Evolutionary conservation across 495 filamentous ascomycete genomes (phyloP).

Genomic region (Hamigera avellanea): DNA sequence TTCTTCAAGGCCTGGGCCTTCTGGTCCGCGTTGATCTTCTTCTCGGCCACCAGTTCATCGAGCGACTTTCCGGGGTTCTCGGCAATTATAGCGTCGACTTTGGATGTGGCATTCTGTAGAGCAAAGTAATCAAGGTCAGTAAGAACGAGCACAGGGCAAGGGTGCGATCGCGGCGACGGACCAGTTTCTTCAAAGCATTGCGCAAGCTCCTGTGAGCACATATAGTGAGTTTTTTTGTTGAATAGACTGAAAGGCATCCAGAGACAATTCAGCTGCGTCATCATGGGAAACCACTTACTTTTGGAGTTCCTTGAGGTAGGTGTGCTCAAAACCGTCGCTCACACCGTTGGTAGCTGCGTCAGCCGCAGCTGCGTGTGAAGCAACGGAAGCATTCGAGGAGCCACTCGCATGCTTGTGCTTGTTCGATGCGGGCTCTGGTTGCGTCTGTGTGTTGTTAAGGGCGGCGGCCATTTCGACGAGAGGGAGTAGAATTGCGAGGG

Average conservation of each 20-base stretch:
- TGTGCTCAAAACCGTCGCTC: slow-evolving; percentile 50
- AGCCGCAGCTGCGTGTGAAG: slow-evolving; percentile 16
- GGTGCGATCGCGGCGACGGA: slow-evolving; percentile 30
- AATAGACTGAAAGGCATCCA: neutral
- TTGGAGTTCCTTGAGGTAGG: slow-evolving; percentile 72
- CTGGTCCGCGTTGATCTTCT: slow-evolving; percentile 89
- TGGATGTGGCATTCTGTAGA: slow-evolving; percentile 58
- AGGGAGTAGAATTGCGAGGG: neutral
- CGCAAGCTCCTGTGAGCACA: slow-evolving; percentile 56
- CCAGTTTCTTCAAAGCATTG: slow-evolving; percentile 78
- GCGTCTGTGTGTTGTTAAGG: slow-evolving; percentile 11
- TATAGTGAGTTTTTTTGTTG: neutral
- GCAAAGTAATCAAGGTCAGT: slow-evolving; percentile 1
- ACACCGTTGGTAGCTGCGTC: slow-evolving; percentile 34
- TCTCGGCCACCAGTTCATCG: slow-evolving; percentile 68
- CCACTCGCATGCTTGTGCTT: slow-evolving; percentile 31
- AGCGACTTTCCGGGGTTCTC: slow-evolving; percentile 66
- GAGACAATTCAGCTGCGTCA: neutral
- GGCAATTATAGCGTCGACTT: slow-evolving; percentile 65
- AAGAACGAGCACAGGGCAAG: neutral
- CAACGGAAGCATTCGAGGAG: slow-evolving; percentile 15
- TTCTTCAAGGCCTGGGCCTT: slow-evolving; percentile 84
- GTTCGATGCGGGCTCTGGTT: slow-evolving; percentile 24
- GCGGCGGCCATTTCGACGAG: slow-evolving; percentile 27
- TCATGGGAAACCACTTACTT: slow-evolving; percentile 46